Base-by-base conservation (phyloP, 2,329 filamentous ascomycete species). In the Lecanicillium sp. region DNA sequence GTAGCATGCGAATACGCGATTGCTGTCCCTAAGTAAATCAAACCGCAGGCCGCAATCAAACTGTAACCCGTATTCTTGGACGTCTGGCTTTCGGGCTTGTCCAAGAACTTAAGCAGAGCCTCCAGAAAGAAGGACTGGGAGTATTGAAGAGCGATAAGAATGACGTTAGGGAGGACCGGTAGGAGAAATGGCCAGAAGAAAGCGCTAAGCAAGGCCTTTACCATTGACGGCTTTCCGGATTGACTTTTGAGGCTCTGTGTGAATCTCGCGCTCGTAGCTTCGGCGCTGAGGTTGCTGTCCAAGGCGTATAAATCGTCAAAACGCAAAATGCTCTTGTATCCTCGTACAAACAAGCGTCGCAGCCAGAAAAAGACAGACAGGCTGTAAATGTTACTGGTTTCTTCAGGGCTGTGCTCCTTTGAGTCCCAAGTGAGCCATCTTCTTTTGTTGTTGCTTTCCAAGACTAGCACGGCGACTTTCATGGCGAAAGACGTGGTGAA, bases 121-220 rank as follows among this genome's bases (percentile, higher is more conserved):
- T 66, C 51, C n/a, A 70, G 65, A 24, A 70, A 58, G 23, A 69
- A 64, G 0, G 67, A 65, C 35, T 67, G 66, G 36, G 64, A 66
- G 15, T 67, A 66, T 5, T 54, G 61, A 45, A 69, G 67, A 3
- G 59, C 67, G 2, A 66, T 56, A 2, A 67, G 42, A 0, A 61
- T 58, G 6, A 69, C 48, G 12, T 63, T 55, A 2, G 64, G 63
- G 2, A 54, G 49, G 1, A 67, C 51, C 0, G 66, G 61, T 1
- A 65, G 36, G 0, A 65, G 29, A 3, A 63, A 48, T 0, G 56
- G 57, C 0, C 60, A 55, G 1, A 52, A 51, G 2, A 67, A 51
- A 1, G 62, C 55, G 14, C 53, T 58, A 2, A 48, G 45, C 0
- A 65, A 32, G 3, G 54, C 51, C 20, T 46, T 54, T 0, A 53